Percentiles rank a stretch among this genome's conserved stretches.
Evolutionary conservation across 192 early-diverging fungal genomes (phyloP).

Genomic region (Diversispora epigaea): DNA sequence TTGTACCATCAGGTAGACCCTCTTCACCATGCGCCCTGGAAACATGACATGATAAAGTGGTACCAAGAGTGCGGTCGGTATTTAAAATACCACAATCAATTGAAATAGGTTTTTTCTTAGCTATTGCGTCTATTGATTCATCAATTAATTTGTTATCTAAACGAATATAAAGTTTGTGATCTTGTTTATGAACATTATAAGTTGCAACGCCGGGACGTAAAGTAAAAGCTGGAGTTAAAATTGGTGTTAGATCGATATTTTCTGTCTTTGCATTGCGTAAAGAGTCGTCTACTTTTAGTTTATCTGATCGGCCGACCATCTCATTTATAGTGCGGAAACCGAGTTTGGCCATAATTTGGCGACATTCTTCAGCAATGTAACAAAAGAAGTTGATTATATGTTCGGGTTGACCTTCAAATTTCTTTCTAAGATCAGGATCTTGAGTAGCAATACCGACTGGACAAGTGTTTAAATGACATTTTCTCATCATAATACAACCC

Average conservation of each 20-base stretch:
- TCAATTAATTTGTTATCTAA: conserved; percentile 88
- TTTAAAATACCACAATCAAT: conserved; percentile 76
- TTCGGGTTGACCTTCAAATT: conserved; percentile 94
- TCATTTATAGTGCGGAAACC: conserved; percentile 92
- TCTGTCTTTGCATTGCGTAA: conserved; percentile 80
- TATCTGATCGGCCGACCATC: conserved; percentile 93
- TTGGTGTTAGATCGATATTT: conserved; percentile 81
- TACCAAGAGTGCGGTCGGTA: conserved; percentile 93
- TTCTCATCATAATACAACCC: conserved; percentile 96
- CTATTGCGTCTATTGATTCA: conserved; percentile 72
- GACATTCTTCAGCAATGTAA: conserved; percentile 93
- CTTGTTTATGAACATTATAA: conserved; percentile 77
- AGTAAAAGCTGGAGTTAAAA: conserved; percentile 83
- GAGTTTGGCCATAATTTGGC: conserved; percentile 90
- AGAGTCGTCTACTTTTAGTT: conserved; percentile 74
- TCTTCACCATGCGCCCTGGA: conserved; percentile 73
- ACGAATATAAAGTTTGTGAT: conserved; percentile 84
- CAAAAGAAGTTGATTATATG: conserved; percentile 98
- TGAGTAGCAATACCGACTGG: conserved; percentile 98
- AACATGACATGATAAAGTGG: conserved; percentile 89
- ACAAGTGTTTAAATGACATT: conserved; percentile 90
- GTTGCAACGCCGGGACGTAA: conserved; percentile 89
- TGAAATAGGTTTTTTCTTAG: conserved; percentile 53
- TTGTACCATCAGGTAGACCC: conserved; percentile 84
- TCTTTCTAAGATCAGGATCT: conserved; percentile 88